Evolutionary conservation across 169 alveolate genomes (phyloP).

Genomic region (Toxoplasma gondii): DNA sequence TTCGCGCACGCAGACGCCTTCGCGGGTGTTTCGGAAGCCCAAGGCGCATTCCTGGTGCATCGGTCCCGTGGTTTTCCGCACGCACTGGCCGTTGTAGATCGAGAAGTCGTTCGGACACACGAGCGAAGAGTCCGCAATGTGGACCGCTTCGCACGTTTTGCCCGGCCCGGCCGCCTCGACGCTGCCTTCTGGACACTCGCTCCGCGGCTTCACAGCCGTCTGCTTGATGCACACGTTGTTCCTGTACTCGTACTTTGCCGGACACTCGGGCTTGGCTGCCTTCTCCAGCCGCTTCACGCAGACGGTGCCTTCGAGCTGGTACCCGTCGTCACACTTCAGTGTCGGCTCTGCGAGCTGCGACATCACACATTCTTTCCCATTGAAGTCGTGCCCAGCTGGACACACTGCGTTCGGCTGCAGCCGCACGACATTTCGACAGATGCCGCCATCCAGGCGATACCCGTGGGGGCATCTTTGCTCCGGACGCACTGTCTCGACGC

Average conservation of each 20-base stretch:
- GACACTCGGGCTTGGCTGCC: slow-evolving; percentile 51
- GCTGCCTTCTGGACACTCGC: slow-evolving; percentile 57
- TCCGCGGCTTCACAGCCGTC: background rate
- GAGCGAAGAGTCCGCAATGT: slow-evolving; percentile 31
- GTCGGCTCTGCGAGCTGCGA: slow-evolving; percentile 30
- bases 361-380: slow-evolving; percentile 46
- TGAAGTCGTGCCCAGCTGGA: slow-evolving; percentile 36
- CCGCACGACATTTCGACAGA: slow-evolving; percentile 1
- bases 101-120: slow-evolving; percentile 41
- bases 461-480: slow-evolving; percentile 36
- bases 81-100: slow-evolving; percentile 49
- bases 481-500: background rate
- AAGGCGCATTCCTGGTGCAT: slow-evolving; percentile 14
- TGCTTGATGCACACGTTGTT: slow-evolving; percentile 32
- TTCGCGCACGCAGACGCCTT: slow-evolving; percentile 42
- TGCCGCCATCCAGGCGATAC: slow-evolving; percentile 22
- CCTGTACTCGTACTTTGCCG: slow-evolving; percentile 30
- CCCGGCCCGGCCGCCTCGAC: background rate
- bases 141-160: slow-evolving; percentile 7
- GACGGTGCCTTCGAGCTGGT: background rate
- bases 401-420: slow-evolving; percentile 55
- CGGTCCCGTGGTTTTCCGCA: background rate
- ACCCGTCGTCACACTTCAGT: slow-evolving; percentile 27
- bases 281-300: slow-evolving; percentile 53
- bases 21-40: slow-evolving; percentile 32